Percentiles rank a stretch among this genome's conserved stretches.
phyloP scores from a whole-genome alignment of 176 grass and related monocot species.

The Oryza coarctata region DNA sequence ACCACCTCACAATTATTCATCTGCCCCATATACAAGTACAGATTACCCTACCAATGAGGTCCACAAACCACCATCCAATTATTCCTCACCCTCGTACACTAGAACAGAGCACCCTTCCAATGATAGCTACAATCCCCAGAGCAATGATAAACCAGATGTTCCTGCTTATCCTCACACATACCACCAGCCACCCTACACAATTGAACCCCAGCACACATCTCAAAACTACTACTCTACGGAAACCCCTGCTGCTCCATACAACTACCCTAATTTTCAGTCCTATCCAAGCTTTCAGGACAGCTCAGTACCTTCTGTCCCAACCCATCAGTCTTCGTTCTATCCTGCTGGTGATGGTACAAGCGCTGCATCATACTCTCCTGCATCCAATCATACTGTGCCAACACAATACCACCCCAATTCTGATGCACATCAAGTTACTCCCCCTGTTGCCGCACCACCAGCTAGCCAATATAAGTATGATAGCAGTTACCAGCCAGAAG shows the following conservation, averaged over 20 bases:
- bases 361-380: slow-evolving; percentile 44
- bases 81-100: slow-evolving; percentile 59
- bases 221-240: slow-evolving; percentile 67
- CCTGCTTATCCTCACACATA: slow-evolving; percentile 61
- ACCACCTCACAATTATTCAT: slow-evolving; percentile 38
- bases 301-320: slow-evolving; percentile 56
- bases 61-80: slow-evolving; percentile 59
- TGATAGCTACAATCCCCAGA: slow-evolving; percentile 49
- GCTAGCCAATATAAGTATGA: slow-evolving; percentile 72
- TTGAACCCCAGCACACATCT: slow-evolving; percentile 52
- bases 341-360: slow-evolving; percentile 42
- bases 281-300: slow-evolving; percentile 87
- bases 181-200: slow-evolving; percentile 57
- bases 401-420: slow-evolving; percentile 35
- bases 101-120: slow-evolving; percentile 44
- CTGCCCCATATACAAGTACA: slow-evolving; percentile 39
- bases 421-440: slow-evolving; percentile 37
- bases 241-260: slow-evolving; percentile 50
- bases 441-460: slow-evolving; percentile 31
- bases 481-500: slow-evolving; percentile 77
- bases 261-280: slow-evolving; percentile 94
- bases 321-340: slow-evolving; percentile 60
- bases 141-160: slow-evolving; percentile 47
- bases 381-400: slow-evolving; percentile 30
- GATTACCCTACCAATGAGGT: slow-evolving; percentile 58